A percentile compares a stretch with the other conserved stretches of the same genome.
Conservation (phyloP, 129 eudicot species). For the Cynara cardunculus region DNA sequence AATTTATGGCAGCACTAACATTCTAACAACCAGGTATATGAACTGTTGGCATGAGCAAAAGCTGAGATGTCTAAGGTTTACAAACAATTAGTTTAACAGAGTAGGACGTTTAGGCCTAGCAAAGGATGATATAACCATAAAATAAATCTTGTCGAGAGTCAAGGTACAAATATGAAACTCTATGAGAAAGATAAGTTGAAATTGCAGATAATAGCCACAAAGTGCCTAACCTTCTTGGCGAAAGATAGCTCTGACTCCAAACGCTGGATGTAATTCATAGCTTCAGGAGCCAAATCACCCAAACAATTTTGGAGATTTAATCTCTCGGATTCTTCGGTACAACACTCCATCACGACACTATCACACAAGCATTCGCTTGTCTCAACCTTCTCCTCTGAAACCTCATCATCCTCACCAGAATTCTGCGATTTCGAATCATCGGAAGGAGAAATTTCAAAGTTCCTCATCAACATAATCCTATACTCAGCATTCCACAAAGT, state of each 20-base stretch:
- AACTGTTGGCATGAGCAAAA: not conserved
- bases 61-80: not conserved
- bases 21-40: not conserved
- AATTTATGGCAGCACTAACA: not conserved
- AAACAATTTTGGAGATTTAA: constrained; percentile 39
- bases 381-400: constrained; percentile 35
- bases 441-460: constrained; percentile 52
- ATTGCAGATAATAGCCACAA: not conserved
- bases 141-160: not conserved
- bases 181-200: not conserved
- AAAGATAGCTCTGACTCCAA: constrained; percentile 58
- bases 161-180: not conserved
- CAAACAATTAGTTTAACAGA: not conserved
- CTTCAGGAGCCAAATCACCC: constrained; percentile 66
- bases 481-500: constrained; percentile 95
- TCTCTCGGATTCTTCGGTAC: constrained; percentile 37
- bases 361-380: constrained; percentile 38
- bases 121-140: not conserved
- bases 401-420: constrained; percentile 38
- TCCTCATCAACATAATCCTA: constrained; percentile 75
- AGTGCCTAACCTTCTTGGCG: constrained; percentile 59
- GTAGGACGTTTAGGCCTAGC: not conserved
- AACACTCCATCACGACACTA: constrained; percentile 23
- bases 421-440: constrained; percentile 23
- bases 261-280: constrained; percentile 56